These are phyloP conservation scores for Santalum album DNA, from an alignment of 164 flowering plant species.

Conservation along the genomic window DNA sequence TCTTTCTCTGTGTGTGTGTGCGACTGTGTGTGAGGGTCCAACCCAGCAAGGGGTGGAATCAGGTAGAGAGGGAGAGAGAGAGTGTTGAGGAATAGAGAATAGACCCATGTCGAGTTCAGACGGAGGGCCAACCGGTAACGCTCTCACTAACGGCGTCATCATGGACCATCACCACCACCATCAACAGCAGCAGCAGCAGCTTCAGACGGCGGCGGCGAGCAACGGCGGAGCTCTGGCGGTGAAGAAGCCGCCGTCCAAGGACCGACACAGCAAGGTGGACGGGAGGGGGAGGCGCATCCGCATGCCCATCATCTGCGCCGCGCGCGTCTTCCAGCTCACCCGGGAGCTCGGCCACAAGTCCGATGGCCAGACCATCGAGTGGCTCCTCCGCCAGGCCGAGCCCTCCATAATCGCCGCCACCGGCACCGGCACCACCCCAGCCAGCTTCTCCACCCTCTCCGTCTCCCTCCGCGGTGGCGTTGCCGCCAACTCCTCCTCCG, in stretches of 20 bases:
- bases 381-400: conserved; percentile 92
- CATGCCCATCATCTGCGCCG: conserved; percentile 91
- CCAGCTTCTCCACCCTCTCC: conserved; percentile 62
- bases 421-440: conserved; percentile 84
- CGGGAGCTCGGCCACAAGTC: conserved; percentile 84
- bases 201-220: conserved; percentile 1
- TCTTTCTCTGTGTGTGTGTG: conserved; percentile 17
- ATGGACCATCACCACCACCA: conserved; percentile 20
- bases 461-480: conserved; percentile 35
- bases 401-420: conserved; percentile 92
- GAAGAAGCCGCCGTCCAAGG: conserved; percentile 83
- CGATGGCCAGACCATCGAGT: conserved; percentile 90
- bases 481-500: conserved; percentile 15
- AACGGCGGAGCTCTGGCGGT: conserved; percentile 32
- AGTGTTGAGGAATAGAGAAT: not conserved
- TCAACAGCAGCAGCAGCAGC: conserved; percentile 14
- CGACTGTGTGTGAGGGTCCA: not conserved
- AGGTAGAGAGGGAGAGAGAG: not conserved
- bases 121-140: conserved; percentile 17
- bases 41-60: too few relatives aligned
- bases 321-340: conserved; percentile 77
- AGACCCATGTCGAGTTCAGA: conserved; percentile 37
- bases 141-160: conserved; percentile 25
- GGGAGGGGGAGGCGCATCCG: conserved; percentile 82
- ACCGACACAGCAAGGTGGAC: conserved; percentile 87